Conservation (phyloP, 371 early-diverging fungal genomes). For the Funneliformis caledonium region DNA sequence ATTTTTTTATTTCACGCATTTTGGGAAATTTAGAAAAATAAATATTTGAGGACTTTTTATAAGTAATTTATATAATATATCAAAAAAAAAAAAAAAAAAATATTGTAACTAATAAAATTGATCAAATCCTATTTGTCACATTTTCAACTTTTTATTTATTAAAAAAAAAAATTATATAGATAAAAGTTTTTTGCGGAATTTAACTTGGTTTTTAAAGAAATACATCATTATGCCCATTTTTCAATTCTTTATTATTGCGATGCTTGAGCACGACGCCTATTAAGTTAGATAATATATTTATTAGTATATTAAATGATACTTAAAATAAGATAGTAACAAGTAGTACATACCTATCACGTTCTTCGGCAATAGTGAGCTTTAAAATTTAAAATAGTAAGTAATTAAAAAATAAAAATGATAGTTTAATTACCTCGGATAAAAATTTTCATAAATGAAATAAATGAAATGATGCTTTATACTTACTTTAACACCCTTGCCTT, state of each 20-base stretch:
- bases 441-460: background rate
- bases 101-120: background rate
- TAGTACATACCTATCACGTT: constrained; percentile 36
- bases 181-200: no score
- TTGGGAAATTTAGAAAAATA: background rate
- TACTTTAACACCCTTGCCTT: constrained; percentile 97
- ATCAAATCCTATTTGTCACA: background rate
- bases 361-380: constrained; percentile 38
- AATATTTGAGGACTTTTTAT: constrained; percentile 1
- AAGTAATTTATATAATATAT: constrained; percentile 2
- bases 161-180: background rate
- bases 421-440: no score
- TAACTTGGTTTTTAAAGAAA: background rate
- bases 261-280: constrained; percentile 34
- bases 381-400: background rate
- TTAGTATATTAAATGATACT: background rate
- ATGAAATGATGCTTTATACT: constrained; percentile 63
- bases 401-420: background rate
- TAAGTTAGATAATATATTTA: background rate
- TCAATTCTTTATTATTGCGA: background rate
- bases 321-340: background rate
- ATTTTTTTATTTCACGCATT: background rate
- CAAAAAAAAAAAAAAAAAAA: background rate
- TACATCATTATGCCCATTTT: background rate
- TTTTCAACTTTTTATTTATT: no score